Evolutionary conservation across 1,139 yeast genomes (phyloP), one percentile per base, ranked within the genome.

Genomic region (Yamadazyma spencermartinsiae): DNA sequence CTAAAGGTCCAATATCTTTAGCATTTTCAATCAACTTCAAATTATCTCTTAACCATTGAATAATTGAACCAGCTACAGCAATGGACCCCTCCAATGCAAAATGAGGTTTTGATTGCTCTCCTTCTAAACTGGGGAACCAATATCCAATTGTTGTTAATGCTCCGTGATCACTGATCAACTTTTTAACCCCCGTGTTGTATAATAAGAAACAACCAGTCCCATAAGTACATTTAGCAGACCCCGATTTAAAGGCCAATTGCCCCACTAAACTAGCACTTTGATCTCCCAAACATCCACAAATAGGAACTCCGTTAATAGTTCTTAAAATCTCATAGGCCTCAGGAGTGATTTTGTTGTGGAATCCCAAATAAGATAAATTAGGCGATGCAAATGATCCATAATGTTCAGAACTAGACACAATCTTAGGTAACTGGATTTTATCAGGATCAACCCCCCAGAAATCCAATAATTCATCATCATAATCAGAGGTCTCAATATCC

Each of bases 161-260:
- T 35, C 97, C 97, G 56, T 86, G 82, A 31, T 77, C 72, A 30
- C 90, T 80, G 35, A 82, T 76, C 60, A 82, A 68, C 48, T 80
- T 79, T 34, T 70, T 61, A 23, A 71, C 62, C 40, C 98, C 98
- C 3, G 96, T 87, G 65, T 90, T 90, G 72, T 86, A 88, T 48
- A 90, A 72, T 48, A 90, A 64, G 74, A 90, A 90, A 61, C 96
- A 88, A 48, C 98, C 98, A 2, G 98, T 90, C 50, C 98, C 98
- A 58, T 89, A 90, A n/a, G 98, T 90, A 72, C 95, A 87, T 64
- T 90, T 90, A 30, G 96, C 96, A 38, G 85, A 80, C 40, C 97
- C 97, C 23, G 80, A 75, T 48, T 76, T 74, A 55, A 87, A 79
- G 1, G 96, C 96, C 61, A 87, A 65, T 63, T 90, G 97, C 24